These are phyloP conservation scores for Gaeumannomyces tritici DNA, from an alignment of 2,329 filamentous ascomycete species.

Conservation along the genomic window DNA sequence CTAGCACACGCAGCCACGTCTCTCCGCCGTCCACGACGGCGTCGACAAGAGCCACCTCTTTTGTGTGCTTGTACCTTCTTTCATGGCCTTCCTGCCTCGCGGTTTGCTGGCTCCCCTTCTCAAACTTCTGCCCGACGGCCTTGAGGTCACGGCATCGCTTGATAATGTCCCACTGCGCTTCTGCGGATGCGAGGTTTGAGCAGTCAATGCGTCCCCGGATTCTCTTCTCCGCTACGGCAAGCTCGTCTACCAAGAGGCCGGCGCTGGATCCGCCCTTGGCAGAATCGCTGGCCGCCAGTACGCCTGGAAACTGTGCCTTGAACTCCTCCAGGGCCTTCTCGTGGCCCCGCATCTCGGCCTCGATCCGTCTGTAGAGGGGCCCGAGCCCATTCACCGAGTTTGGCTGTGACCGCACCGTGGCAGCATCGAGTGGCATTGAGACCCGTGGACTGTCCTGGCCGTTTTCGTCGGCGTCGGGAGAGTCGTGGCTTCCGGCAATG, in stretches of 20 bases:
- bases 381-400: neutral
- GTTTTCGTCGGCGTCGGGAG: too few species aligned
- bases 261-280: neutral
- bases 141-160: slow-evolving; percentile 19
- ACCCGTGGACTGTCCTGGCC: too few species aligned
- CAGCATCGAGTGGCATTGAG: neutral
- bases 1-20: slow-evolving; percentile 23
- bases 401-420: too few species aligned
- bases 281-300: neutral
- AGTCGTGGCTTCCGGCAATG: neutral
- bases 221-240: neutral
- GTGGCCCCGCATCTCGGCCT: neutral
- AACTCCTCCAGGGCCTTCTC: neutral
- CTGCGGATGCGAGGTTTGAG: slow-evolving; percentile 10
- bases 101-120: slow-evolving; percentile 1
- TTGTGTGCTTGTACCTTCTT: neutral
- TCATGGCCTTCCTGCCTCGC: too few species aligned
- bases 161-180: slow-evolving; percentile 16
- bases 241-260: neutral
- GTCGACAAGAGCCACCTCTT: slow-evolving; percentile 15
- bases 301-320: neutral
- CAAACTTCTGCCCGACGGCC: slow-evolving; percentile 18
- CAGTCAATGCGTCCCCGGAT: neutral
- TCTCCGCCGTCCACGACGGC: slow-evolving; percentile 22
- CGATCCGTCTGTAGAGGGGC: neutral